These are phyloP conservation scores for Stylonectria norvegica DNA, from an alignment of 2,329 filamentous ascomycete genomes.

Conservation along the genomic window DNA sequence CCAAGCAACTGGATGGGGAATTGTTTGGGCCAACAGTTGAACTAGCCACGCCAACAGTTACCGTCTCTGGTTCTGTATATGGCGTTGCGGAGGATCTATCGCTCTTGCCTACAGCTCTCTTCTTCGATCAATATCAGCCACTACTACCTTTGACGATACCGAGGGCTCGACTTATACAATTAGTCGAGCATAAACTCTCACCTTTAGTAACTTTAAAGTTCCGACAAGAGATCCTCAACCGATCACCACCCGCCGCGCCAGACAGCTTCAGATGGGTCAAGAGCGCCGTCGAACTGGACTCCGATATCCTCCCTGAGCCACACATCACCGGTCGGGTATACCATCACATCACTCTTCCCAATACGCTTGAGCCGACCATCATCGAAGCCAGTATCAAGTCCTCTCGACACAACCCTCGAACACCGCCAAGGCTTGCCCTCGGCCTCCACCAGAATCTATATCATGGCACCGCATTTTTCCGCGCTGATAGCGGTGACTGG, in stretches of 20 bases:
- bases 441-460: slow-evolving; percentile 34
- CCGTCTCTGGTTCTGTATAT: slow-evolving; percentile 39
- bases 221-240: slow-evolving; percentile 38
- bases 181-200: slow-evolving; percentile 37
- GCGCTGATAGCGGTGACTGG: slow-evolving; percentile 44
- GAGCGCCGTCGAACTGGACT: slow-evolving; percentile 21
- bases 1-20: slow-evolving; percentile 12
- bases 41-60: slow-evolving; percentile 33
- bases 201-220: slow-evolving; percentile 37
- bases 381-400: slow-evolving; percentile 36
- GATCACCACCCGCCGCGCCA: slow-evolving; percentile 9
- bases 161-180: slow-evolving; percentile 34
- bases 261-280: slow-evolving; percentile 23
- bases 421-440: slow-evolving; percentile 29
- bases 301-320: slow-evolving; percentile 37
- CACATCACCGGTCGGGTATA: slow-evolving; percentile 37
- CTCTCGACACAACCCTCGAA: slow-evolving; percentile 14
- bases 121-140: slow-evolving; percentile 40
- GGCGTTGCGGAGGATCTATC: slow-evolving; percentile 32
- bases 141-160: slow-evolving; percentile 34
- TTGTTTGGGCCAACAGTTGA: slow-evolving; percentile 16
- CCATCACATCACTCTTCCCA: slow-evolving; percentile 29
- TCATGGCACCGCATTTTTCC: slow-evolving; percentile 36
- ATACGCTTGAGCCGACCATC: slow-evolving; percentile 30
- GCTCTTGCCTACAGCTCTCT: slow-evolving; percentile 30